Evolutionary conservation across 108 stramenopile genomes (phyloP), one percentile per base, ranked within the genome.

Genomic region (Pseudonitzschia multistriata): DNA sequence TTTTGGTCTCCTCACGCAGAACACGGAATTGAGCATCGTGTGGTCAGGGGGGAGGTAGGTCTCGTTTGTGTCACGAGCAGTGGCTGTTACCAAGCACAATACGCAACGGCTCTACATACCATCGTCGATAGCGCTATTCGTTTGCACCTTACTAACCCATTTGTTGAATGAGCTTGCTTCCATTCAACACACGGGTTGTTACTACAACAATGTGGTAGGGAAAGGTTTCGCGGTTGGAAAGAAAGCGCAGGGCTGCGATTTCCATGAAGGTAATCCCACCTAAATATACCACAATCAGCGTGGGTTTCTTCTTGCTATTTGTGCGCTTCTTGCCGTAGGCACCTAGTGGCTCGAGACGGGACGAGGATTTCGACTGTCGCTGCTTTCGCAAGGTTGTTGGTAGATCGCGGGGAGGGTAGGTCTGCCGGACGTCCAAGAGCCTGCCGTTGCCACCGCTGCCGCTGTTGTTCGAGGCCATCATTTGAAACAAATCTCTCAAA

Each of bases 221-320:
- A 66, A 96, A 96, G 7, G 73, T 68, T 10, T 79, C 75, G 21
- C 87, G 79, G 55, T 78, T 80, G 68, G 81, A 90, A 59, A 98
- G 76, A 71, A 89, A 96, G 25, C 97, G 86, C 45, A 98, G 62
- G 14, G 95, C 93, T 3, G 97, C 94, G 53, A 98, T 84, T 79
- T 98, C 98, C 84, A 90, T 88, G 71, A 82, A 96, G 14, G 97
- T 91, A 1, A 98, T 85, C 6, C 98, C 98, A 29, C 98, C 98
- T 8, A 97, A 76, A 73, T 81, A 96, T 56, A 87, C 81, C 2
- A 98, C 91, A 37, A 97, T 55, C 67, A 97, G 78, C 30, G 86
- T 84, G 13, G 93, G 91, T 67, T 96, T 96, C 13, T 74, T 71
- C 49, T 29, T 55, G 24, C 35, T 28, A 19, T 30, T 22, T 4